Evolutionary conservation across 2,329 filamentous ascomycete species (phyloP).

Genomic region (Scytalidium lignicola): DNA sequence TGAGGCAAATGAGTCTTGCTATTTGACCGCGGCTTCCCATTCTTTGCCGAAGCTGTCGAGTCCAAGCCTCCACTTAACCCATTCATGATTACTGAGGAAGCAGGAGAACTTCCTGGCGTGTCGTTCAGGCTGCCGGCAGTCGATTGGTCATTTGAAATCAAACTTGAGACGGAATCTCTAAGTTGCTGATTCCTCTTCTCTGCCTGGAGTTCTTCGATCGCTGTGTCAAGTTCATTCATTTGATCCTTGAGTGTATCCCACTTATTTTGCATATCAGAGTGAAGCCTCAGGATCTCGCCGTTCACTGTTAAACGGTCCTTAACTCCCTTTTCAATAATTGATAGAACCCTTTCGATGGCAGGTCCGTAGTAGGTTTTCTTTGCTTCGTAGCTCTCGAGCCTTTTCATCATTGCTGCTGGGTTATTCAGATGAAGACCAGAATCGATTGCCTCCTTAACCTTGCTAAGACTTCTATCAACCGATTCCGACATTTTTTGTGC

Average conservation of each 20-base stretch:
- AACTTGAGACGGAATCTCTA: slow-evolving; percentile 87
- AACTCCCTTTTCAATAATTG: slow-evolving; percentile 93
- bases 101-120: slow-evolving; percentile 57
- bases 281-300: slow-evolving; percentile 83
- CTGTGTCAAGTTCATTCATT: slow-evolving; percentile 70
- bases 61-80: slow-evolving; percentile 38
- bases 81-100: slow-evolving; percentile 56
- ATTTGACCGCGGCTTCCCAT: slow-evolving; percentile 24
- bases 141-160: slow-evolving; percentile 51
- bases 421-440: slow-evolving; percentile 69
- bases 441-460: slow-evolving; percentile 77
- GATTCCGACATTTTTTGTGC: slow-evolving; percentile 97
- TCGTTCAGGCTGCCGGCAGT: slow-evolving; percentile 37
- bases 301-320: slow-evolving; percentile 94
- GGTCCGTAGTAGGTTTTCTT: slow-evolving; percentile 94
- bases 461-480: slow-evolving; percentile 78
- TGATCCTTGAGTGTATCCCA: slow-evolving; percentile 73
- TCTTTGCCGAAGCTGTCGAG: slow-evolving; percentile 23
- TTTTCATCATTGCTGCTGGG: slow-evolving; percentile 66
- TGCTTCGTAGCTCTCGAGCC: slow-evolving; percentile 87
- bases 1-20: slow-evolving; percentile 32
- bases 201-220: slow-evolving; percentile 66
- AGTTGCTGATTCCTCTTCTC: slow-evolving; percentile 67
- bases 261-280: slow-evolving; percentile 78
- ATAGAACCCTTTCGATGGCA: slow-evolving; percentile 84